Evolutionary conservation across 2,329 filamentous ascomycete species (phyloP), one percentile per base, ranked within the genome.

Genomic region (Stachybotrys chartarum): DNA sequence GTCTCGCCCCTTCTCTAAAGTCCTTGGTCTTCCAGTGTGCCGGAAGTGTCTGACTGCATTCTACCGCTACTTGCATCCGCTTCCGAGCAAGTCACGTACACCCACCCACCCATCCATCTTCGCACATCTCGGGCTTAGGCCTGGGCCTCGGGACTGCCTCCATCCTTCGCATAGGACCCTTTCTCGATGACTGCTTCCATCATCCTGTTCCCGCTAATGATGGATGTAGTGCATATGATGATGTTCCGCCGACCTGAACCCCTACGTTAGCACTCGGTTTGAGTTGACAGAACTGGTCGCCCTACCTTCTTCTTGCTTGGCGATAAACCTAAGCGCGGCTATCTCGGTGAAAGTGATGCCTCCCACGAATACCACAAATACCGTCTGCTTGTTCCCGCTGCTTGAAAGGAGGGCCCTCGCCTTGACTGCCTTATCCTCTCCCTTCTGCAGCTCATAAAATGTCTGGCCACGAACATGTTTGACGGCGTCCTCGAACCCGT

Each of bases 321-420:
- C 90, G 62, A 99, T 87, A 68, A 96, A 97, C 54, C 95, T 82
- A 67, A 99, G 70, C 18, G 95, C 94, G 46, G 95, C 91, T 68
- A 99, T 93, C 72, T 99, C 94, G 0, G 94, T 93, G 67, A 95
- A 96, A 0, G 91, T 97, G 55, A 99, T 89, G 2, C 94, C 95
- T n/a, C 94, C 94, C 17, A 99, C 76, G 72, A 97, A 97, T 63
- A 97, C 96, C n/a, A 99, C 86, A 66, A 97, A 90, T 1, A 96
- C 87, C 0, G 89, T 93, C 76, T 96, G 96, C 69, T 85, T 86
- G 52, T 83, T 83, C 16, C 82, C 82, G 3, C 90, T 90, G 0
- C 91, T 90, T 50, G 90, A 90, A 45, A 99, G 76, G 30, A 95
- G 82, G 57, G 90, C 87, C 55, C 91, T 81, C 16, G 93, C 93